Evolutionary conservation across 2,329 filamentous ascomycete genomes (phyloP).

Genomic region (Colletotrichum incanum): DNA sequence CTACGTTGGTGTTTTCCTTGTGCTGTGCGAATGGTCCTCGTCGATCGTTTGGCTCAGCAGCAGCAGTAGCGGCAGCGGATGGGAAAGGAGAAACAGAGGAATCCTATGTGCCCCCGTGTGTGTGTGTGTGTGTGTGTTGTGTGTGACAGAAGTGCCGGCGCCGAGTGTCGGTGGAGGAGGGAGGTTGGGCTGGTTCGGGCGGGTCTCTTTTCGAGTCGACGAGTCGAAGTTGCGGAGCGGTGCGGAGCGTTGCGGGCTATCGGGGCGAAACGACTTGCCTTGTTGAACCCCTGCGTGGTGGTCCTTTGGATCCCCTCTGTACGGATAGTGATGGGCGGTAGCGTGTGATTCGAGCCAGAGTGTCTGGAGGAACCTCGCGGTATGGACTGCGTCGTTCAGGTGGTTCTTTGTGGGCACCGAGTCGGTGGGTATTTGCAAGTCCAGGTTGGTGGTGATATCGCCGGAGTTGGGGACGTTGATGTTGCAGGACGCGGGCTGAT

Average conservation of each 20-base stretch:
- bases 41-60: constrained; percentile 6
- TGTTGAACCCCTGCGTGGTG: constrained; percentile 9
- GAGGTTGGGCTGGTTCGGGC: constrained; percentile 41
- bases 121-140: not conserved
- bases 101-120: constrained; percentile 3
- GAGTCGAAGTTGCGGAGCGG: constrained; percentile 42
- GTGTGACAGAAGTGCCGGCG: constrained; percentile 41
- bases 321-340: not conserved
- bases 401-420: not conserved
- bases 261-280: constrained; percentile 40
- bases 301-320: constrained; percentile 4
- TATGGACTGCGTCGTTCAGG: not conserved
- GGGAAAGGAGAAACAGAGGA: not conserved
- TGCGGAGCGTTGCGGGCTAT: constrained; percentile 42
- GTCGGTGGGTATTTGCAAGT: constrained; percentile 9
- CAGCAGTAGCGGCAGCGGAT: not conserved
- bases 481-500: constrained; percentile 35
- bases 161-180: constrained; percentile 42
- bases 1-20: not conserved
- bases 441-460: constrained; percentile 11
- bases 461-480: constrained; percentile 21
- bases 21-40: constrained; percentile 14
- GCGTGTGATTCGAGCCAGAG: constrained; percentile 5
- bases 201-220: constrained; percentile 40
- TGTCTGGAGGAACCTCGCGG: not conserved